Percentiles rank a stretch among this genome's conserved stretches.
phyloP scores from a whole-genome alignment of 164 flowering plant genomes.

The Magnolia kwangsiensis region DNA sequence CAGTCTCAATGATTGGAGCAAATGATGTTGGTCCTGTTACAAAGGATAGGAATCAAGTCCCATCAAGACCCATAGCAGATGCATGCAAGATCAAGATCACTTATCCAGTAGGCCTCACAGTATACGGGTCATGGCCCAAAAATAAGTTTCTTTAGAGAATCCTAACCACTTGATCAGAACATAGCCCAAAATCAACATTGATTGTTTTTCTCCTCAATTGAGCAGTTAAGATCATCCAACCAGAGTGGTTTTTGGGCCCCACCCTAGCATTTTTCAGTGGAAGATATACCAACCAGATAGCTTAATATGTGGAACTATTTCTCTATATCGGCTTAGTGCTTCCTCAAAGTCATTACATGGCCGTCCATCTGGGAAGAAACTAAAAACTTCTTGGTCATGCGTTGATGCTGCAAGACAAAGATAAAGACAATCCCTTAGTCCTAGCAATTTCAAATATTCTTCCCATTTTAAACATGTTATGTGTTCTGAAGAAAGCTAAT shows the following conservation, averaged over 20 bases:
- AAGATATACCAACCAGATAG: conserved; percentile 42
- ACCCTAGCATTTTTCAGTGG: neutral
- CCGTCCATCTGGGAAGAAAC: conserved; percentile 41
- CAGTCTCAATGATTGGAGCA: conserved; percentile 45
- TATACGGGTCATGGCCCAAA: neutral
- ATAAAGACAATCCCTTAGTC: neutral
- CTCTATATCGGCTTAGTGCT: conserved; percentile 45
- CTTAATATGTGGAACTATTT: conserved; percentile 50
- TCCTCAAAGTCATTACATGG: conserved; percentile 59
- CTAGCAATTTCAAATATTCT: neutral
- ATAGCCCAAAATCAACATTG: neutral
- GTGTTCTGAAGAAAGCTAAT: neutral
- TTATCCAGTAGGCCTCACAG: neutral
- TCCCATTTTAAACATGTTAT: neutral
- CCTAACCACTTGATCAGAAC: neutral
- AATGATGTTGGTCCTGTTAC: conserved; percentile 45
- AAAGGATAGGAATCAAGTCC: neutral
- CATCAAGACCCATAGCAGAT: neutral
- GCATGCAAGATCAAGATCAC: neutral
- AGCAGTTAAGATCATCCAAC: neutral
- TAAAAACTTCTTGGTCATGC: conserved; percentile 63
- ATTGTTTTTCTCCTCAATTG: neutral
- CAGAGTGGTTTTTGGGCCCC: neutral
- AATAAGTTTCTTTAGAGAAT: neutral
- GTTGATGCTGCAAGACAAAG: conserved; percentile 47